Base-by-base conservation (phyloP, 1,284 basidiomycete genomes). In the Chalciporus piperatoides region DNA sequence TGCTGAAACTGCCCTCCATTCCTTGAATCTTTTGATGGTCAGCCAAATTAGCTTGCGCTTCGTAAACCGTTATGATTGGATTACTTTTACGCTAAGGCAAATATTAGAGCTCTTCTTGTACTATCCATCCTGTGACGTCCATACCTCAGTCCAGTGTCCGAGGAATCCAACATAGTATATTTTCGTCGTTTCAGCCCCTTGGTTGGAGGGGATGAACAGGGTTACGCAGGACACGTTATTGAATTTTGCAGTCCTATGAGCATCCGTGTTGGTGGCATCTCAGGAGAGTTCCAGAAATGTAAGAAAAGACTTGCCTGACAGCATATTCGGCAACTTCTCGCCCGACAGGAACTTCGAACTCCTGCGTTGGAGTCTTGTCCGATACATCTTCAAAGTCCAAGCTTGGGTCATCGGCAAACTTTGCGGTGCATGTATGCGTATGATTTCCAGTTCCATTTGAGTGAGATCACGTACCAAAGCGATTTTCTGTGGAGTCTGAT, bases 11-110 rank as follows among this genome's bases (percentile, higher is more conserved):
- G 23, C 79, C 79, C 28, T 84, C 80, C 38, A 79, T 82, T 12
- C 88, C 89, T 56, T 80, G 80, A 47, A 91, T 86, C 68, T 89
- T 90, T 54, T 82, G 72, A 56, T 91, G 90, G 60, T 92, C 89
- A 1, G 87, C 86, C 25, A 84, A 69, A 55, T 89, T 91, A 6
- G 89, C 84, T 59, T 85, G 84, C 0, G 86, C 70, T 64, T 92
- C 89, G 59, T 92, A 92, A 7, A 91, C 82, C 0, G 87, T 82
- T 46, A 90, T 76, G 30, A 87, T 72, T 2, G 88, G 84, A 54
- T 81, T 77, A 28, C 71, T 71, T 63, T 83, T 89, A 43, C 81
- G 77, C 86, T 90, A 40, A 25, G 48, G 12, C 9, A 21, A 17
- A 25, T 51, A 52, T 46, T 36, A 52, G 35, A 45, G 41, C 35